Evolutionary conservation across 2,329 filamentous ascomycete species (phyloP).

Genomic region (Celoporthe dispersa): DNA sequence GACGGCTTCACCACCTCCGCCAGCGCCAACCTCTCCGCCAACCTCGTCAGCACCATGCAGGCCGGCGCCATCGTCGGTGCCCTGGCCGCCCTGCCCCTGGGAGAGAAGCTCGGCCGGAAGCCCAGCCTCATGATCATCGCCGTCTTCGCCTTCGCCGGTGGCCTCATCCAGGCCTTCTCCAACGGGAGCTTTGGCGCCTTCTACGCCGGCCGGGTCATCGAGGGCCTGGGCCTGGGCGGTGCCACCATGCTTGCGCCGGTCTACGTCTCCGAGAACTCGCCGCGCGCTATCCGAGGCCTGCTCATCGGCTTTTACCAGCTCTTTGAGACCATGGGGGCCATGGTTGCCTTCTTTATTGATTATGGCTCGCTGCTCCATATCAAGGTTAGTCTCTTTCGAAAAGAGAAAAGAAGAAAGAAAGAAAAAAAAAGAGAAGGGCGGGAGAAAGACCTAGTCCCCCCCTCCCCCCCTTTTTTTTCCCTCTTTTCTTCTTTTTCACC

Average conservation of each 20-base stretch:
- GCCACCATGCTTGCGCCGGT: slow-evolving; percentile 49
- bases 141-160: slow-evolving; percentile 59
- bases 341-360: slow-evolving; percentile 55
- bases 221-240: slow-evolving; percentile 50
- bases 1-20: slow-evolving; percentile 44
- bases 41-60: slow-evolving; percentile 65
- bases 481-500: too few species aligned
- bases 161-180: slow-evolving; percentile 63
- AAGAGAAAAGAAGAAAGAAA: neutral
- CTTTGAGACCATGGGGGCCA: slow-evolving; percentile 50
- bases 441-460: too few species aligned
- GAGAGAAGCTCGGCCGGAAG: slow-evolving; percentile 59
- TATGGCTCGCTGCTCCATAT: slow-evolving; percentile 51
- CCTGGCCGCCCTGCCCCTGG: slow-evolving; percentile 53
- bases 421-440: neutral
- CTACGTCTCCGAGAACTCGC: slow-evolving; percentile 51
- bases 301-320: slow-evolving; percentile 51
- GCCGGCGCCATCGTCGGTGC: slow-evolving; percentile 47
- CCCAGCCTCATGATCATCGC: slow-evolving; percentile 58
- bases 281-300: slow-evolving; percentile 49
- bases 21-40: slow-evolving; percentile 61
- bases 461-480: neutral
- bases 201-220: slow-evolving; percentile 64
- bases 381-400: slow-evolving; percentile 15
- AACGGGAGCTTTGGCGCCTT: slow-evolving; percentile 61